These are phyloP conservation scores for Stagonosporopsis rhizophila DNA, from an alignment of 2,329 filamentous ascomycete genomes.

Conservation along the genomic window DNA sequence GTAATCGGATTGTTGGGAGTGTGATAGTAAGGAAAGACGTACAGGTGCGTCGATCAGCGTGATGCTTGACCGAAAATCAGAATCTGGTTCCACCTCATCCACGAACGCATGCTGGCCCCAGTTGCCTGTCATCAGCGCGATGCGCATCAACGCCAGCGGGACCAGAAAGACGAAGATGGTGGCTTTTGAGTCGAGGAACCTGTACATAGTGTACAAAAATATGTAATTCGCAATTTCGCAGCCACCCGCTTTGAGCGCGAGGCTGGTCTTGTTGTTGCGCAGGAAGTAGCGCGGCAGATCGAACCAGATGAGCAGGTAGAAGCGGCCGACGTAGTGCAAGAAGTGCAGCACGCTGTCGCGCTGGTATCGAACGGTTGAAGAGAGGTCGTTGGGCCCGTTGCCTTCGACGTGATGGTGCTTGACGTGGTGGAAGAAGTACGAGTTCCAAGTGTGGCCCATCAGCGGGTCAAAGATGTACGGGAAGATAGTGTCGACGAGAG, in stretches of 20 bases:
- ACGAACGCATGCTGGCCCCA: conserved; percentile 87
- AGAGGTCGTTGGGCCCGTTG: conserved; percentile 78
- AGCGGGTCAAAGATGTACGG: conserved; percentile 78
- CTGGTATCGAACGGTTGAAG: conserved; percentile 78
- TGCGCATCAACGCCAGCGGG: conserved; percentile 69
- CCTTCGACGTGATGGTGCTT: conserved; percentile 86
- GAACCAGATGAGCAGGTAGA: conserved; percentile 76
- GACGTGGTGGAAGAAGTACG: conserved; percentile 84
- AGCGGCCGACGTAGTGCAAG: conserved; percentile 74
- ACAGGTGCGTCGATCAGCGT: conserved; percentile 80
- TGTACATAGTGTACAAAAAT: conserved; percentile 60
- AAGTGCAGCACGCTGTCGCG: conserved; percentile 73
- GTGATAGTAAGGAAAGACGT: conserved; percentile 44
- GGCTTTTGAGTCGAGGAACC: conserved; percentile 58
- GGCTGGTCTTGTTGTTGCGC: conserved; percentile 63
- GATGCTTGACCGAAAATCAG: conserved; percentile 79
- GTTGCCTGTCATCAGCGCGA: conserved; percentile 81
- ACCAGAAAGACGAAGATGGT: conserved; percentile 71
- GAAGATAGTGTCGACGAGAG: conserved; percentile 68
- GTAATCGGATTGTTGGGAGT: neutral
- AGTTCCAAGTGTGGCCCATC: conserved; percentile 86
- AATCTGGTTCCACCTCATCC: conserved; percentile 75
- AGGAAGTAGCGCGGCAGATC: conserved; percentile 78
- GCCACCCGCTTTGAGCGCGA: conserved; percentile 63
- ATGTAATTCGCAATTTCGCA: conserved; percentile 65